Evolutionary conservation across 768 basidiomycete genomes (phyloP), one percentile per base, ranked within the genome.

Genomic region (Lentinula sp.): DNA sequence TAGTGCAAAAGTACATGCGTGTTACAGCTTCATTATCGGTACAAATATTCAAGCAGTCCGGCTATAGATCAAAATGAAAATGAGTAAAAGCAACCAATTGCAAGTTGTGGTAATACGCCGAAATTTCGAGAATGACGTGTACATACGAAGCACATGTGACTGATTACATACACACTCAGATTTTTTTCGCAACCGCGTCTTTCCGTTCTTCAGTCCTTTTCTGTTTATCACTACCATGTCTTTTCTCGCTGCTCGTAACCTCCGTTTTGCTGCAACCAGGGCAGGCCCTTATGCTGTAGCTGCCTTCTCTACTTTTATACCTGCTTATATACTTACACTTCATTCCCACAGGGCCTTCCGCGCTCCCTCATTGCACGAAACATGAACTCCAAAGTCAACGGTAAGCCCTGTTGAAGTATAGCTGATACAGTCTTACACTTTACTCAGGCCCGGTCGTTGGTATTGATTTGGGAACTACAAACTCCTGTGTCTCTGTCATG

Each of bases 381-480:
- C 79, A 95, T 95, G 92, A 95, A 95, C 81, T 86, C 89, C 50
- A 63, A 62, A 84, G 91, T 96, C 74, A 85, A 81, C 64, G 95
- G 91, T 91, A 64, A 45, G 85, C 73, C 31, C 57, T 58, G 64
- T 45, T 62, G 32, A 32, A 28, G 66, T 43, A 57, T 59, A 53
- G 55, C 40, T 55, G 11, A 54, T 37, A 60, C 35, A 39, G 37
- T 39, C 37, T 8, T 8, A 13, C 37, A 39, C 9, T 6, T 8
- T 39, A 39, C 37, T 39, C 37, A 39, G 91, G 90, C 64, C 92
- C 94, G 56, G 93, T 97, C 62, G 82, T 95, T 73, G 93, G 95
- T 79, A 98, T 98, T 79, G 95, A 98, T 78, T 81, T 98, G 80
- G 95, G 94, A 43, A 93, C 91, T 42, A 93, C 92, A 34, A 92